Evolutionary conservation across 192 early-diverging fungal species (phyloP), one percentile per base, ranked within the genome.

Genomic region (Globomyces pollinis-pini): DNA sequence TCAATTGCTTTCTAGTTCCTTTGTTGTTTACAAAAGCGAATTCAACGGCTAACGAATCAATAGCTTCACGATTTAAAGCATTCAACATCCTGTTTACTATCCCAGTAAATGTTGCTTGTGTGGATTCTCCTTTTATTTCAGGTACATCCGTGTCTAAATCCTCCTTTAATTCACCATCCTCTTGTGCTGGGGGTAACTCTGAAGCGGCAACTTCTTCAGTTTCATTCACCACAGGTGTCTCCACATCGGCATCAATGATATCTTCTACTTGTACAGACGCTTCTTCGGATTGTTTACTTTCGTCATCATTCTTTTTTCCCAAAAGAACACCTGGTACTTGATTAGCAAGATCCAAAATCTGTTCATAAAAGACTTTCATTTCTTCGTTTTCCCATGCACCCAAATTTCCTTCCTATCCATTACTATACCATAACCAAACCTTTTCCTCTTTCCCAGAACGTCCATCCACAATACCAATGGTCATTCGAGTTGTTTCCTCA

Each of bases 311-410:
- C 24, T 77, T 70, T 47, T 74, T 62, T 15, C 71, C 84, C 8
- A 99, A 75, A 57, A 99, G 80, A 13, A 92, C 75, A 15, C 79
- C 84, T 13, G 97, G 97, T 9, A 99, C 87, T 11, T 84, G 66
- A 8, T 84, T 74, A 51, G 78, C 70, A 30, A 99, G 72, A 62
- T 96, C 88, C 31, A 88, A 64, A 3, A 98, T 56, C 30, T 84
- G 74, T 61, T 96, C 91, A 63, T 98, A 99, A 67, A 99, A 96
- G 41, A 74, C 69, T 39, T 85, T 79, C 23, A 86, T 84, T 36
- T 98, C 95, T 23, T 98, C 92, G 63, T 96, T 92, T 62, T 97
- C 94, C 90, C 94, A 99, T 18, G 85, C 66, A 23, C 82, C 84
- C 36, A 60, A 55, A 24, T 30, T 60, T 57, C 23, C 26, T 20